phyloP scores from a whole-genome alignment of 129 eudicot species.

The Lactuca saligna region DNA sequence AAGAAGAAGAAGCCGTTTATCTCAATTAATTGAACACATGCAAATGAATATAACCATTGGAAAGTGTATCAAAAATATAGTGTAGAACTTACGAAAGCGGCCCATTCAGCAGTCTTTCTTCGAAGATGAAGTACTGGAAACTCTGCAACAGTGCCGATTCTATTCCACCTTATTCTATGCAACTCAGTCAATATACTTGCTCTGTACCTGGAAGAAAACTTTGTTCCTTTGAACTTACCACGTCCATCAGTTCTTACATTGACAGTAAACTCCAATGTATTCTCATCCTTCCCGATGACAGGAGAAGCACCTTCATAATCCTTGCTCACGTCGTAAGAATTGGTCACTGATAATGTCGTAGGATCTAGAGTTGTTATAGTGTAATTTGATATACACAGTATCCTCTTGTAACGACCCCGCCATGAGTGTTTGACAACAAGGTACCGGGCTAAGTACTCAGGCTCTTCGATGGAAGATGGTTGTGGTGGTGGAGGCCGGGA shows the following conservation, averaged over 20 bases:
- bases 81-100: slow-evolving; percentile 63
- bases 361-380: slow-evolving; percentile 75
- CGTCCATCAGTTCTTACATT: slow-evolving; percentile 88
- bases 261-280: slow-evolving; percentile 63
- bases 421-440: slow-evolving; percentile 89
- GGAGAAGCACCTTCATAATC: slow-evolving; percentile 85
- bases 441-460: slow-evolving; percentile 79
- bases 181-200: slow-evolving; percentile 89
- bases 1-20: background rate
- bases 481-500: slow-evolving; percentile 30
- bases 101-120: slow-evolving; percentile 82
- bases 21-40: background rate
- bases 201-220: slow-evolving; percentile 76
- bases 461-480: slow-evolving; percentile 63
- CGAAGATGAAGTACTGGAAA: slow-evolving; percentile 83
- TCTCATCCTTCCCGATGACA: slow-evolving; percentile 81
- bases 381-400: slow-evolving; percentile 65
- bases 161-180: slow-evolving; percentile 81
- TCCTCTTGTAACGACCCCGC: slow-evolving; percentile 95
- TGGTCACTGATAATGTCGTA: slow-evolving; percentile 63
- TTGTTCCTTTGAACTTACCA: slow-evolving; percentile 78
- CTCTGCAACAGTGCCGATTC: slow-evolving; percentile 65
- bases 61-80: background rate
- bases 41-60: background rate
- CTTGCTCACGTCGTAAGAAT: slow-evolving; percentile 68